Conservation (phyloP, 345 rosid genomes). For the Cardiospermum halicacabum region DNA sequence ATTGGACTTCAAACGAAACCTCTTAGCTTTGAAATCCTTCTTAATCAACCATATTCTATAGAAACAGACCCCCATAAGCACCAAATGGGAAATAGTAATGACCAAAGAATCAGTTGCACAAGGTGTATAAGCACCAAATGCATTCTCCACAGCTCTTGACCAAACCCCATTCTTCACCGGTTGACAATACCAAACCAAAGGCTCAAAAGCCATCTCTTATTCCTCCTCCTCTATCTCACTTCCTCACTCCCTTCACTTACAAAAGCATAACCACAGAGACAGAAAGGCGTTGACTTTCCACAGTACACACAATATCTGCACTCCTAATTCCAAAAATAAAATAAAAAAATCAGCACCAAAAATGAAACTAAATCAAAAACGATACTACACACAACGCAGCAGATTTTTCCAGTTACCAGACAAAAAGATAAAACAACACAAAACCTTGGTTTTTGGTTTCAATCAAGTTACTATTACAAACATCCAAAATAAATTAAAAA, state of each 20-base stretch:
- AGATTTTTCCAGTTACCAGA: slow-evolving; percentile 12
- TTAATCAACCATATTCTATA: slow-evolving; percentile 72
- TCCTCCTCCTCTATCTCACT: no score
- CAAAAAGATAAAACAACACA: background rate
- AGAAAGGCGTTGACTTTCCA: background rate
- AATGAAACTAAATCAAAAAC: background rate
- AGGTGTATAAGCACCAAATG: slow-evolving; percentile 93
- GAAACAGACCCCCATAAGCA: slow-evolving; percentile 59
- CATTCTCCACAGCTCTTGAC: slow-evolving; percentile 75
- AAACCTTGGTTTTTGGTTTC: background rate
- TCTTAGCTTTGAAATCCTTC: slow-evolving; percentile 59
- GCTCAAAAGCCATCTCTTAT: slow-evolving; percentile 57
- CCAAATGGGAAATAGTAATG: slow-evolving; percentile 54
- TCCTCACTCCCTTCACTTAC: slow-evolving; percentile 14
- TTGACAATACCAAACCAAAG: slow-evolving; percentile 79
- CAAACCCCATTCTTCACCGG: slow-evolving; percentile 75
- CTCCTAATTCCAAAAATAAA: background rate
- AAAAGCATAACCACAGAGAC: slow-evolving; percentile 2
- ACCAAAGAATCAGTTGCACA: slow-evolving; percentile 86
- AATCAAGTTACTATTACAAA: no score
- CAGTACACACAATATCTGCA: slow-evolving; percentile 12
- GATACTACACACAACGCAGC: background rate
- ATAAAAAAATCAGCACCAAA: background rate
- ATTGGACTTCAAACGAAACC: slow-evolving; percentile 72
- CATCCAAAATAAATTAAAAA: no score